Evolutionary conservation across 805 yeast genomes (phyloP).

Genomic region (Kodamaea kaohsiungensis): DNA sequence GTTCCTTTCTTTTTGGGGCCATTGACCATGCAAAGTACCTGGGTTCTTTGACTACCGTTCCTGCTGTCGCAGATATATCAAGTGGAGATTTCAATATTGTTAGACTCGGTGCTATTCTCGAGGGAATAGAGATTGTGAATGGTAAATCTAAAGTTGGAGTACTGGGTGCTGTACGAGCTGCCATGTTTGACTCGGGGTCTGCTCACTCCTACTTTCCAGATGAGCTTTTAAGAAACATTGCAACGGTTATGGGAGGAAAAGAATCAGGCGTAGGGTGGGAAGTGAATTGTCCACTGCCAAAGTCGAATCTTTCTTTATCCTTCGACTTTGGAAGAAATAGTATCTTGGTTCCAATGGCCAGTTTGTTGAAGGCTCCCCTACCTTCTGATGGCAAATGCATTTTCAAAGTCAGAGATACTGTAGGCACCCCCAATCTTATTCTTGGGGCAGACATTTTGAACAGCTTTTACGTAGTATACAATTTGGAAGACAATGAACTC

Average conservation of each 20-base stretch:
- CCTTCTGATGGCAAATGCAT: neutral
- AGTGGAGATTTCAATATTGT: neutral
- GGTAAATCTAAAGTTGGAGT: neutral
- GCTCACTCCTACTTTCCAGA: neutral
- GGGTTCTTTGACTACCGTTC: constrained; percentile 40
- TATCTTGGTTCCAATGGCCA: constrained; percentile 6
- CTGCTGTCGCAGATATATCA: constrained; percentile 31
- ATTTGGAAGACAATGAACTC: neutral
- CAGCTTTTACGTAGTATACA: neutral
- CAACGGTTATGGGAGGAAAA: neutral
- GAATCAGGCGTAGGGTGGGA: neutral
- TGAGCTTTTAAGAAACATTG: neutral
- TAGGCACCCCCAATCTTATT: no score
- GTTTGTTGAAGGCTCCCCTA: neutral
- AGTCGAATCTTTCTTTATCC: neutral
- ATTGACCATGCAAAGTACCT: constrained; percentile 62
- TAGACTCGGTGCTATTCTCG: neutral
- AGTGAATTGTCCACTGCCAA: neutral
- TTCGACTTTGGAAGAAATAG: constrained; percentile 4
- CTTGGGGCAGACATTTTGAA: neutral
- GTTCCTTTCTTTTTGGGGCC: constrained; percentile 69
- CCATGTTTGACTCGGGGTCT: neutral
- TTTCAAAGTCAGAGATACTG: neutral
- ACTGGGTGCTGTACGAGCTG: neutral
- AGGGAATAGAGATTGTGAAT: neutral